Conservation (phyloP, 1,284 basidiomycete species). For the Tilletia walkeri region DNA sequence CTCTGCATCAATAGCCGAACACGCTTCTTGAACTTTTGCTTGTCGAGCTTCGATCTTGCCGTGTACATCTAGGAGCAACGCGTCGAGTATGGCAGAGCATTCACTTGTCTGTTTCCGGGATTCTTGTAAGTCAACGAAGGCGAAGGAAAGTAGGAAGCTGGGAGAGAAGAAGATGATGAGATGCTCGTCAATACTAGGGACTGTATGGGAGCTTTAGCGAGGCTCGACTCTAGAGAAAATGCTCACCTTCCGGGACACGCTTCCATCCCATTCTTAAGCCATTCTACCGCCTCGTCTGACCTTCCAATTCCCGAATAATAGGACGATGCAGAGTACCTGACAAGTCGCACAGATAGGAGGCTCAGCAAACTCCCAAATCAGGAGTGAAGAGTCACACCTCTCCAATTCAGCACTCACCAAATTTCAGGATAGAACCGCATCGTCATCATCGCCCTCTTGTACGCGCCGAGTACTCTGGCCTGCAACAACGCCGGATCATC, state of each 20-base stretch:
- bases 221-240: too few relatives aligned
- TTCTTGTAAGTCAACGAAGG: slow-evolving; percentile 81
- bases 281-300: slow-evolving; percentile 75
- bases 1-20: slow-evolving; percentile 56
- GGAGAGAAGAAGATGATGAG: not conserved
- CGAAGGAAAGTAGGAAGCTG: slow-evolving; percentile 84
- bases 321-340: slow-evolving; percentile 82
- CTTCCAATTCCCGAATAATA: slow-evolving; percentile 75
- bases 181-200: not conserved
- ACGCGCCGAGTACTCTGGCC: slow-evolving; percentile 74
- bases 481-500: slow-evolving; percentile 70
- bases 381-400: too few relatives aligned
- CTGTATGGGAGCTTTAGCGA: not conserved
- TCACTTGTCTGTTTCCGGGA: slow-evolving; percentile 57
- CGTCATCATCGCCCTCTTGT: slow-evolving; percentile 79
- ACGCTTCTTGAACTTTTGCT: slow-evolving; percentile 60
- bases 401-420: slow-evolving; percentile 63
- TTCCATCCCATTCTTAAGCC: slow-evolving; percentile 79
- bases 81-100: slow-evolving; percentile 60
- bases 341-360: too few relatives aligned
- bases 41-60: slow-evolving; percentile 72
- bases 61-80: slow-evolving; percentile 70
- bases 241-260: slow-evolving; percentile 77
- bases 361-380: too few relatives aligned
- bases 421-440: slow-evolving; percentile 95